phyloP scores from a whole-genome alignment of 805 yeast species.

The Kuraishia piskuri region DNA sequence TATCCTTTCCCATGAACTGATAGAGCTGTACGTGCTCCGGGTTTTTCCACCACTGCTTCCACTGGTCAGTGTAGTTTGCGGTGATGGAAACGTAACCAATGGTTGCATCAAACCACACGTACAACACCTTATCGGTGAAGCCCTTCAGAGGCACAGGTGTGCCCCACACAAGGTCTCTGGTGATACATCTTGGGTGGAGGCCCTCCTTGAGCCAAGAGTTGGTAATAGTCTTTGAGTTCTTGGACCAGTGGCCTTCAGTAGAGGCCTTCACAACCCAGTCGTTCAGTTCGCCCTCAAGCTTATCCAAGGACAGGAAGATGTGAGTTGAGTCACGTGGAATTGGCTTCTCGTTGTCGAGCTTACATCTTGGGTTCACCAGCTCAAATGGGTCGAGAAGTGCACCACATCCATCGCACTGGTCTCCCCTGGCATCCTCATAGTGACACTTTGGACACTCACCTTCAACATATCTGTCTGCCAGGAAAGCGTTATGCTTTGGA shows the following conservation, averaged over 20 bases:
- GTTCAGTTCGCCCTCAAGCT: slow-evolving; percentile 67
- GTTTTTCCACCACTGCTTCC: slow-evolving; percentile 92
- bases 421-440: slow-evolving; percentile 97
- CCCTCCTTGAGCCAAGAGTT: slow-evolving; percentile 93
- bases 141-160: slow-evolving; percentile 92
- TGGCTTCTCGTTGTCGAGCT: slow-evolving; percentile 80
- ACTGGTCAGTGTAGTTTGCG: slow-evolving; percentile 74
- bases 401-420: slow-evolving; percentile 98
- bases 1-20: slow-evolving; percentile 99
- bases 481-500: slow-evolving; percentile 78
- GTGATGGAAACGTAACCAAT: slow-evolving; percentile 96
- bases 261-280: slow-evolving; percentile 68
- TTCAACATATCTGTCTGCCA: slow-evolving; percentile 96
- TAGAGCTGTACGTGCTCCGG: slow-evolving; percentile 84
- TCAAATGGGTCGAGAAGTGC: slow-evolving; percentile 83
- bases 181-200: slow-evolving; percentile 87
- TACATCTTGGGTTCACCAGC: slow-evolving; percentile 91
- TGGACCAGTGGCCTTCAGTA: slow-evolving; percentile 80
- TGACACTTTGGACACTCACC: slow-evolving; percentile 95
- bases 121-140: slow-evolving; percentile 81
- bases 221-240: slow-evolving; percentile 82
- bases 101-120: slow-evolving; percentile 98
- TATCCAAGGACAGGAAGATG: slow-evolving; percentile 74
- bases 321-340: slow-evolving; percentile 76
- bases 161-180: slow-evolving; percentile 97